phyloP scores from a whole-genome alignment of 164 flowering plant genomes.

The Kalanchoe fedtschenkoi region DNA sequence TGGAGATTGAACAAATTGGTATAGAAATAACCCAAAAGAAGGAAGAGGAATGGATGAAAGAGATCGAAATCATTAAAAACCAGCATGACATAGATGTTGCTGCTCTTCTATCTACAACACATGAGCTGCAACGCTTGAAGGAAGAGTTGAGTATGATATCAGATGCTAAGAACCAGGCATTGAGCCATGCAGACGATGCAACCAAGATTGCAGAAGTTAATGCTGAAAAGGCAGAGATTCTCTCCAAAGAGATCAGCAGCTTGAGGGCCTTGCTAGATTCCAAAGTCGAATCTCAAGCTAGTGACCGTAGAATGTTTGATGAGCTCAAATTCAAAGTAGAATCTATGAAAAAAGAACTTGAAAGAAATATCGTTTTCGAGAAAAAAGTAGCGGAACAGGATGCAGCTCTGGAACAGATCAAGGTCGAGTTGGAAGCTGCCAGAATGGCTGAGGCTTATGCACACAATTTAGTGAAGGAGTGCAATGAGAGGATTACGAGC shows the following conservation, averaged over 20 bases:
- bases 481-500: slow-evolving; percentile 40
- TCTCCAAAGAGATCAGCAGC: slow-evolving; percentile 46
- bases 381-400: slow-evolving; percentile 36
- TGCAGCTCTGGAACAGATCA: slow-evolving; percentile 43
- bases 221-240: slow-evolving; percentile 62
- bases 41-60: slow-evolving; percentile 77
- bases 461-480: slow-evolving; percentile 40
- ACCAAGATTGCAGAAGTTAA: slow-evolving; percentile 81
- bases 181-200: slow-evolving; percentile 79
- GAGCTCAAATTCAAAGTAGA: slow-evolving; percentile 47
- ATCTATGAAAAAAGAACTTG: slow-evolving; percentile 43
- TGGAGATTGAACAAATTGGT: slow-evolving; percentile 76
- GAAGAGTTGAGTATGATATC: slow-evolving; percentile 62
- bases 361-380: slow-evolving; percentile 21
- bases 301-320: slow-evolving; percentile 29
- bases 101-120: slow-evolving; percentile 53
- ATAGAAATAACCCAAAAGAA: slow-evolving; percentile 69
- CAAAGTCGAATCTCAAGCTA: slow-evolving; percentile 32
- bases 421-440: slow-evolving; percentile 55
- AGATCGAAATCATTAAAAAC: slow-evolving; percentile 51
- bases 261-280: slow-evolving; percentile 62
- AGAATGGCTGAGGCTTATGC: slow-evolving; percentile 67
- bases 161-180: slow-evolving; percentile 76
- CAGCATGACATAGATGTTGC: slow-evolving; percentile 72
- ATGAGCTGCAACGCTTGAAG: slow-evolving; percentile 61